These are phyloP conservation scores for Lipomyces mesembrius DNA, from an alignment of 805 yeast species.

Conservation along the genomic window DNA sequence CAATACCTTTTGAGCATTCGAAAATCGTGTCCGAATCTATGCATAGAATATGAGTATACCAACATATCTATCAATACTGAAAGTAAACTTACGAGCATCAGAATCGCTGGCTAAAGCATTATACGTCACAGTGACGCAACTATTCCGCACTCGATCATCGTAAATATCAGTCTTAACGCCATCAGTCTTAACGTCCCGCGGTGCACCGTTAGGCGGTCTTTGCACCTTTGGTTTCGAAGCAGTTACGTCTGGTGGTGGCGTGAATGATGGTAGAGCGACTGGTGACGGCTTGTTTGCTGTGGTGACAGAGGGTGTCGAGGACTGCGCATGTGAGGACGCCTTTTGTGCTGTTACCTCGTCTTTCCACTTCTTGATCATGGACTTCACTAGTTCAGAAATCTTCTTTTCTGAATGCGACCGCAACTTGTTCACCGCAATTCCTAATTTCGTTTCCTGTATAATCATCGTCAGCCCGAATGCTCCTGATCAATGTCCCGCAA, in stretches of 20 bases:
- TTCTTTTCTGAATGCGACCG: conserved; percentile 67
- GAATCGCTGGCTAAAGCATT: conserved; percentile 88
- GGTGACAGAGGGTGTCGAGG: conserved; percentile 35
- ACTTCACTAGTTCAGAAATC: conserved; percentile 71
- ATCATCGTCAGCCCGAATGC: background rate
- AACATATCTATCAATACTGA: background rate
- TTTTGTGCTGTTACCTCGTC: conserved; percentile 68
- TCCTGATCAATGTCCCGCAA: background rate
- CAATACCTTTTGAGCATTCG: conserved; percentile 69
- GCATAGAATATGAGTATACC: background rate
- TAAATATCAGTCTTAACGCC: conserved; percentile 73
- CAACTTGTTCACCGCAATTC: conserved; percentile 91
- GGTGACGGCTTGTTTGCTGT: conserved; percentile 36
- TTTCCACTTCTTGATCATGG: conserved; percentile 86
- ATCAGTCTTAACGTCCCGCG: conserved; percentile 81
- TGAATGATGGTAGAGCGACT: conserved; percentile 26
- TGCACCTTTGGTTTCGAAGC: conserved; percentile 22
- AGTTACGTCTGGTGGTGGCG: conserved; percentile 8
- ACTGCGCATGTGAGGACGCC: conserved; percentile 12
- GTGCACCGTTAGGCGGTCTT: conserved; percentile 47
- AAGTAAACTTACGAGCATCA: conserved; percentile 44
- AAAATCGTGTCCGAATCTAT: conserved; percentile 64
- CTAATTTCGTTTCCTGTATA: conserved; percentile 82
- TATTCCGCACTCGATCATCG: conserved; percentile 79
- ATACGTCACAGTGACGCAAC: conserved; percentile 80